These are phyloP conservation scores for Odontarrhena argentea DNA, from an alignment of 345 rosid genomes.

Conservation along the genomic window DNA sequence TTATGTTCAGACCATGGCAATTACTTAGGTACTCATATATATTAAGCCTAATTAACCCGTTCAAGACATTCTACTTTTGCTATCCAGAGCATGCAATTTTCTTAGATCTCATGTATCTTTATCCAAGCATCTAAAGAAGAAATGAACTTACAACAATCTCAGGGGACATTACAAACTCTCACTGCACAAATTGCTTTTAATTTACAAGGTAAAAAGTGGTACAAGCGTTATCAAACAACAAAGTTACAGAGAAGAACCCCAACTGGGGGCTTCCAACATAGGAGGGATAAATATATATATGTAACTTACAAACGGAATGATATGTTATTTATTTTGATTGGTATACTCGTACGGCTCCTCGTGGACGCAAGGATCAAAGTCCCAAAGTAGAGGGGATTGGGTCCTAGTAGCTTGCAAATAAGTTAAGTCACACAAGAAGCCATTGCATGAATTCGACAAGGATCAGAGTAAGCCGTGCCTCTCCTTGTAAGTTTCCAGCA, in stretches of 20 bases:
- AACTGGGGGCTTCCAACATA: conserved; percentile 19
- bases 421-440: conserved; percentile 36
- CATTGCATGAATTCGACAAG: conserved; percentile 28
- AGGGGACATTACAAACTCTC: not conserved
- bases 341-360: conserved; percentile 28
- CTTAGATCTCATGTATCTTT: not conserved
- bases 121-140: conserved; percentile 10
- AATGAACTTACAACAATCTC: conserved; percentile 22
- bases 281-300: conserved; percentile 18
- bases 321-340: conserved; percentile 23
- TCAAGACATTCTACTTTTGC: not conserved
- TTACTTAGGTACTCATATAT: too few relatives aligned
- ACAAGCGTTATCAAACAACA: conserved; percentile 15
- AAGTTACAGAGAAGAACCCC: conserved; percentile 24
- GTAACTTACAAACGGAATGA: conserved; percentile 26
- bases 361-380: conserved; percentile 26
- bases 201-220: conserved; percentile 12
- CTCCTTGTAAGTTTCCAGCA: conserved; percentile 34
- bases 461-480: conserved; percentile 27
- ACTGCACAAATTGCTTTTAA: conserved; percentile 10
- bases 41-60: too few relatives aligned
- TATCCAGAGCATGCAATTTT: not conserved
- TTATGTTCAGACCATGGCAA: too few relatives aligned
- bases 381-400: conserved; percentile 25
- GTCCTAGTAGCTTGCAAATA: conserved; percentile 34